Evolutionary conservation across 305 asterid species (phyloP), one percentile per base, ranked within the genome.

Genomic region (Fraxinus paxiana): DNA sequence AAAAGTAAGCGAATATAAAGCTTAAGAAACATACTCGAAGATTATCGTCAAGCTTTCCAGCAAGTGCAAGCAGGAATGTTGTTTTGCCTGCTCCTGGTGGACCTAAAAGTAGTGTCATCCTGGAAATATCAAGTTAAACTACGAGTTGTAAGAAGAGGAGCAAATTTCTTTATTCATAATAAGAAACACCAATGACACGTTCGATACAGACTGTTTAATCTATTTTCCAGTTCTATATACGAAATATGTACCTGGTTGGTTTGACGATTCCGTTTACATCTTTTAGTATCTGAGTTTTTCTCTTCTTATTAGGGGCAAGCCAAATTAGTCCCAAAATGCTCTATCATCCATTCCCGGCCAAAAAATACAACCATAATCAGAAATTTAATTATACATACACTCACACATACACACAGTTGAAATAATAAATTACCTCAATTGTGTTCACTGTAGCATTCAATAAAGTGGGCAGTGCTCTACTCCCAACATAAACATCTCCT

Each of bases 21-120:
- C 59, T 48, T 22, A 17, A 13, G 18, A 46, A 54, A 37, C 31
- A 33, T 79, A 87, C 90, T 85, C 37, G 82, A 9, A 87, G 48
- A 73, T 18, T 63, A 46, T 22, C 61, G 73, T 82, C 85, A 72
- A 87, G 87, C 81, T 84, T 82, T 6, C 84, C 88, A 79, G 85
- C 84, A 75, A 87, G 87, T 75, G 88, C 71, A 35, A 83, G 87
- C 83, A 87, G 10, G 77, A 87, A 84, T 6, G 88, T 77, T 4
- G 90, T 85, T 78, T 85, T 85, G 34, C 90, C 88, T 31, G 88
- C 80, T 41, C 88, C 86, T 2, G 90, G 88, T 34, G 87, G 90
- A 77, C 88, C 90, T 76, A 87, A 63, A 28, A 87, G 87, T 79
- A 87, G 73, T 22, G 87, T 80, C 85, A 85, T 83, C 86, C 88